Base-by-base conservation (phyloP, 139 green algal species). In the Eudorina sp. region DNA sequence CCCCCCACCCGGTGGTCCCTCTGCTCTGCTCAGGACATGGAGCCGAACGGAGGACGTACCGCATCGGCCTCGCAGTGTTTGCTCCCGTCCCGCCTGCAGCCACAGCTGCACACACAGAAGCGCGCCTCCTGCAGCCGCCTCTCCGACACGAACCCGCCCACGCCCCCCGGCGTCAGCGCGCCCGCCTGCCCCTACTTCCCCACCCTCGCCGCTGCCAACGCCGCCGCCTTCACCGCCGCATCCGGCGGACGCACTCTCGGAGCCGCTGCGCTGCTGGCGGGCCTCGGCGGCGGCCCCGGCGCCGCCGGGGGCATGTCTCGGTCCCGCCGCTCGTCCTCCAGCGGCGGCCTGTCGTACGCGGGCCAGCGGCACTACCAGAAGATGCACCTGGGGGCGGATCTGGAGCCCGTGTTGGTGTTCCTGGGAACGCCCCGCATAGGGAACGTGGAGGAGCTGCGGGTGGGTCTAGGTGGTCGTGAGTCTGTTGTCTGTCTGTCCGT, bases 401-500 rank as follows among this genome's bases (percentile, higher is more conserved):
- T 70, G 36, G 53, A 84, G 36, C 77, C 77, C 23, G 77, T 84
- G 55, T 4, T 84, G 34, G 29, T 84, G 77, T 84, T 84, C 21
- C 51, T 84, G 53, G 77, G 77, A 7, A 53, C 36, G 0, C 77
- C 77, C 1, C 51, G 77, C 5, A 41, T 84, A 3, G 77, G 53
- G 4, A 72, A 53, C 53, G 25, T 84, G 23, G 77, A 53, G 19
- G 77, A 84, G 77, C 53, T 84, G 53, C 36, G 53, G 77, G 77
- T 84, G 46, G 46, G 73, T 46, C n/a, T n/a, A n/a, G n/a, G n/a
- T n/a, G n/a, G n/a, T n/a, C n/a, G n/a, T n/a, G n/a, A n/a, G n/a
- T n/a, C n/a, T n/a, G n/a, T n/a, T n/a, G n/a, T n/a, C n/a, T n/a
- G n/a, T n/a, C n/a, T n/a, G n/a, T n/a, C n/a, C n/a, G n/a, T n/a